phyloP scores from a whole-genome alignment of 179 eudicot genomes.

The Silene coronaria region DNA sequence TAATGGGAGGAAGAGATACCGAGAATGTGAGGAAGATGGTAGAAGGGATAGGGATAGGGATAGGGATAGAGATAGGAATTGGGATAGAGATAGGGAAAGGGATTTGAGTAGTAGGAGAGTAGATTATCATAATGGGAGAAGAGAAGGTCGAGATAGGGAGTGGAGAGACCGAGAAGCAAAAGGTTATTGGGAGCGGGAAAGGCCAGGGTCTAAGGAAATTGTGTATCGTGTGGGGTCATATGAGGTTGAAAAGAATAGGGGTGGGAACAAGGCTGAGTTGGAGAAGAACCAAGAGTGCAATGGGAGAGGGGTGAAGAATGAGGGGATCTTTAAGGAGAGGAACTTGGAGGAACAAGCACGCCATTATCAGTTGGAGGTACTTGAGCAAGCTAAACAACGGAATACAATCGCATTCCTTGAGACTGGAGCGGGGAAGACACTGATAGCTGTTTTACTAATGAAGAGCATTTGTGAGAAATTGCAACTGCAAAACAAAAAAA shows the following conservation, averaged over 20 bases:
- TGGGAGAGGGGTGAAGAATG: conserved; percentile 39
- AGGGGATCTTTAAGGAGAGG: conserved; percentile 38
- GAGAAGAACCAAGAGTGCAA: conserved; percentile 36
- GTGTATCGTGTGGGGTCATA: conserved; percentile 67
- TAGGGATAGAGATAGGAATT: conserved; percentile 21
- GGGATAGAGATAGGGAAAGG: conserved; percentile 35
- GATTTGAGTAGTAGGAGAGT: conserved; percentile 36
- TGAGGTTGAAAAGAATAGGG: conserved; percentile 49
- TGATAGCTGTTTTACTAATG: conserved; percentile 87
- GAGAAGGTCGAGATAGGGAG: conserved; percentile 47
- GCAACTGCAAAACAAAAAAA: conserved; percentile 59
- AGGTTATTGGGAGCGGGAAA: conserved; percentile 94
- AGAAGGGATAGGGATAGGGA: conserved; percentile 49
- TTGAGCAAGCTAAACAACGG: conserved; percentile 83
- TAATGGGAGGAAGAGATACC: conserved; percentile 30
- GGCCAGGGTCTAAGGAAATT: conserved; percentile 55
- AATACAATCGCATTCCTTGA: conserved; percentile 97
- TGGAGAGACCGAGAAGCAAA: conserved; percentile 55
- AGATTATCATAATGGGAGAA: conserved; percentile 42
- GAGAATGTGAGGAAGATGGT: conserved; percentile 28
- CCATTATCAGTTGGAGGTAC: conserved; percentile 88
- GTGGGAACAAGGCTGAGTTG: conserved; percentile 30
- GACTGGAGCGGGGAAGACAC: conserved; percentile 97
- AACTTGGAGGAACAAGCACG: conserved; percentile 75
- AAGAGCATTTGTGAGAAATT: conserved; percentile 54